Percentiles rank a stretch among this genome's conserved stretches.
phyloP scores from a whole-genome alignment of 495 filamentous ascomycete genomes.

The Eremomyces bilateralis region DNA sequence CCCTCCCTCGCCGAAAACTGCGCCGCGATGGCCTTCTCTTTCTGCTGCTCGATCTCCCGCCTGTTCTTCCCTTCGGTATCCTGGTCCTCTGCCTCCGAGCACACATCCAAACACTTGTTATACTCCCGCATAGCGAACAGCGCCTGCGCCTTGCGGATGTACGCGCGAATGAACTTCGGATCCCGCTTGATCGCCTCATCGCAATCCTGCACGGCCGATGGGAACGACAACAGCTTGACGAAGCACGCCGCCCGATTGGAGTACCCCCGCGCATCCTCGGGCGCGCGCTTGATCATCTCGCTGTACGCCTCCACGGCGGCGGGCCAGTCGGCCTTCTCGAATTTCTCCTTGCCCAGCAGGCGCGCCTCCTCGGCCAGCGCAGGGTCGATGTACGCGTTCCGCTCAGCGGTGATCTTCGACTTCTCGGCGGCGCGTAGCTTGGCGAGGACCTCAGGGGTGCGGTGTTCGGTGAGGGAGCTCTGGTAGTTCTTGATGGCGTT shows the following conservation, averaged over 20 bases:
- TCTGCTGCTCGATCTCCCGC: constrained; percentile 79
- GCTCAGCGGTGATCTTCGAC: constrained; percentile 54
- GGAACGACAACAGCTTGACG: constrained; percentile 90
- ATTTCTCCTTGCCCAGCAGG: constrained; percentile 83
- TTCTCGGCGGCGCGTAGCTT: constrained; percentile 93
- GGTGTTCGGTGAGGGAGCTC: constrained; percentile 86
- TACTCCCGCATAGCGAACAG: constrained; percentile 94
- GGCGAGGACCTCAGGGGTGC: constrained; percentile 76
- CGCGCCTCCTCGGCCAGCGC: constrained; percentile 88
- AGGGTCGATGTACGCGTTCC: constrained; percentile 67
- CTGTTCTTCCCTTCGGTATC: constrained; percentile 58
- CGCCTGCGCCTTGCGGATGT: constrained; percentile 84
- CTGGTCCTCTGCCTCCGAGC: constrained; percentile 54
- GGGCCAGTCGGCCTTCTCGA: constrained; percentile 93
- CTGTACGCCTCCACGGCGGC: constrained; percentile 84
- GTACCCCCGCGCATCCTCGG: constrained; percentile 83
- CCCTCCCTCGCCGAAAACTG: constrained; percentile 79
- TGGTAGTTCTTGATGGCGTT: constrained; percentile 81
- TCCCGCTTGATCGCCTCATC: constrained; percentile 79
- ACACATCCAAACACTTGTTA: constrained; percentile 77
- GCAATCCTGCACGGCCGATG: constrained; percentile 79
- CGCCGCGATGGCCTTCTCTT: constrained; percentile 79
- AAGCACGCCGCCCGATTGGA: constrained; percentile 93
- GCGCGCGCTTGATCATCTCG: constrained; percentile 93
- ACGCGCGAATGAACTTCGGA: constrained; percentile 81